Percentiles rank a stretch among this genome's conserved stretches.
Conservation (phyloP, 23 red algal genomes). For the Agarophyton chilense region DNA sequence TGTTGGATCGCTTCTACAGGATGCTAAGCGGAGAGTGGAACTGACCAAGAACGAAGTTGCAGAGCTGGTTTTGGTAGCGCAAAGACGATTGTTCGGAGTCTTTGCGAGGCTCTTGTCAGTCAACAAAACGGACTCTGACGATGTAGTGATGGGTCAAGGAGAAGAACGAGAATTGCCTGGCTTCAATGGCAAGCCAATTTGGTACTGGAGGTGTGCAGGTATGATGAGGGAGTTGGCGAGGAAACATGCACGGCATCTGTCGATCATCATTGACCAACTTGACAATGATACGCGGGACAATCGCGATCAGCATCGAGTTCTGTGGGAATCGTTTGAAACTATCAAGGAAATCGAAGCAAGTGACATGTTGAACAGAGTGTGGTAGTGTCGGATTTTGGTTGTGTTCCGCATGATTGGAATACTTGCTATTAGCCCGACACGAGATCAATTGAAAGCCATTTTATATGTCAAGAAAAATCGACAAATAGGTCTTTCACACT, state of each 20-base stretch:
- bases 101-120: slow-evolving; percentile 18
- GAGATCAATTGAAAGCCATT: background rate
- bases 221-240: slow-evolving; percentile 70
- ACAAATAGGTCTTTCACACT: too few relatives aligned
- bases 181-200: slow-evolving; percentile 54
- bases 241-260: slow-evolving; percentile 55
- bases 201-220: slow-evolving; percentile 58
- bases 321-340: slow-evolving; percentile 71
- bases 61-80: slow-evolving; percentile 36
- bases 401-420: background rate
- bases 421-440: background rate
- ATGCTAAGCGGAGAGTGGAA: slow-evolving; percentile 45
- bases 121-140: slow-evolving; percentile 19
- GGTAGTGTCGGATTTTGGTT: background rate
- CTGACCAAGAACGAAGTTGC: slow-evolving; percentile 43
- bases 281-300: slow-evolving; percentile 45
- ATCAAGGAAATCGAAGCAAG: slow-evolving; percentile 55
- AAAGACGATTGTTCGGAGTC: slow-evolving; percentile 49
- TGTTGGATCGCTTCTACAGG: slow-evolving; percentile 56
- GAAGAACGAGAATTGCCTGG: slow-evolving; percentile 33
- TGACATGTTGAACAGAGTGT: slow-evolving; percentile 27
- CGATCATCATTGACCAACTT: slow-evolving; percentile 54
- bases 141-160: slow-evolving; percentile 19
- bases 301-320: slow-evolving; percentile 52
- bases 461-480: too few relatives aligned